Base-by-base conservation (phyloP, 23 red algal species). In the Gracilaria vermiculophylla region DNA sequence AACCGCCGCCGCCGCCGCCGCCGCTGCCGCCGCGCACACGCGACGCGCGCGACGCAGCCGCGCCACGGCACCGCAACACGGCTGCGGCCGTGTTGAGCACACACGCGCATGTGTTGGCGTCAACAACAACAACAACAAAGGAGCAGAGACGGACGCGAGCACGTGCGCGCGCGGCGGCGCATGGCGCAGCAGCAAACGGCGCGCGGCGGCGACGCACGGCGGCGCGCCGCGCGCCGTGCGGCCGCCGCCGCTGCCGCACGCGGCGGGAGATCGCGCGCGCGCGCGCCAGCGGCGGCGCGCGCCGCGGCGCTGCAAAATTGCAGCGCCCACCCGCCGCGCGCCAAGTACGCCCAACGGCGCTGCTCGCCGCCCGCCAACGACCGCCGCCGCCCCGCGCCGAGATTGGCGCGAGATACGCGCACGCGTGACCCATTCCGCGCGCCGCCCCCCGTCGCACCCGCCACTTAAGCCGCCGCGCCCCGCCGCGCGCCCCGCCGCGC, bases 211-310 rank as follows among this genome's bases (percentile, higher is more conserved):
- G 72, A 42, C 47, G 41, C 47, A 53, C 47, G 72, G 49, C 53
- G 45, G 72, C 47, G 28, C n/a, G 35, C 34, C 33, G 65, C 17
- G 34, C 34, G 25, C 42, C 16, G 20, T 28, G 55, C 25, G 4
- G n/a, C 55, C 55, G 27, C 19, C n/a, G 42, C 24, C 11, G 42
- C 71, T 36, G 15, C 71, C 15, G 42, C 12, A 47, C 43, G 29
- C 55, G 55, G 55, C 55, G 55, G 55, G 55, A 60, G 55, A 60
- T 60, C 55, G 55, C n/a, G 55, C 55, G 55, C 23, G 55, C 25
- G 19, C 55, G 23, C 43, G 55, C 55, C 21, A 6, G 21, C 3
- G 29, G 23, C 23, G 20, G n/a, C 55, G 55, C 55, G 55, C 23
- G 55, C 55, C 25, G 10, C 9, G 6, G 43, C 43, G 43, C 43